These are phyloP conservation scores for Phialocephala sp. DNA, from an alignment of 2,329 filamentous ascomycete genomes.

Conservation along the genomic window DNA sequence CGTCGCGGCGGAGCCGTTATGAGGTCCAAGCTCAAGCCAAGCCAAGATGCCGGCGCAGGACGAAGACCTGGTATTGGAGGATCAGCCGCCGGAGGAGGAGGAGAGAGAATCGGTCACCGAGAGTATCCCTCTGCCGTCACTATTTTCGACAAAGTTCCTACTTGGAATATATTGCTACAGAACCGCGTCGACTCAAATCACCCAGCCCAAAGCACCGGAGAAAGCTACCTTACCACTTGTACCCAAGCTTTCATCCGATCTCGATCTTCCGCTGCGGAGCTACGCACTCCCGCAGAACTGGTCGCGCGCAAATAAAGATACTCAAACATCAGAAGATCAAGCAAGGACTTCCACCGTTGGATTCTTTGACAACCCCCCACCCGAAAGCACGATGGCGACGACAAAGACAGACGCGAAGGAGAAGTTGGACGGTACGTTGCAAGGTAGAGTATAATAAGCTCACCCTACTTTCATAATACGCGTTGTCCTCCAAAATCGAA, in stretches of 20 bases:
- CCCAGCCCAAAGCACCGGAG: neutral
- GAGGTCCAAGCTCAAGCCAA: neutral
- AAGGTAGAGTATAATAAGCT: slow-evolving; percentile 31
- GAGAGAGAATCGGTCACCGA: neutral
- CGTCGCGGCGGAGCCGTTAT: neutral
- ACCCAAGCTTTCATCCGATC: neutral
- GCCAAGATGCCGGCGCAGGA: neutral
- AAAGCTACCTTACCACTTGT: neutral
- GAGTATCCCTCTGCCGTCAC: neutral
- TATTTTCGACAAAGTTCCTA: too few species aligned
- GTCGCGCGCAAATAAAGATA: neutral
- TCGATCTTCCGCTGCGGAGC: neutral
- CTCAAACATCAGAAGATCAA: neutral
- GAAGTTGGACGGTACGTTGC: slow-evolving; percentile 42
- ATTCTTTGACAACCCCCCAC: neutral
- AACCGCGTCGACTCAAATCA: neutral
- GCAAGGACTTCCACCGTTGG: neutral
- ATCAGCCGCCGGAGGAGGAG: neutral
- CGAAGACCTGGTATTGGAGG: neutral
- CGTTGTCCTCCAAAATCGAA: slow-evolving; percentile 9
- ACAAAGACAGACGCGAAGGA: slow-evolving; percentile 38
- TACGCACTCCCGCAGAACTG: neutral
- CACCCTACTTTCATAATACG: slow-evolving; percentile 23
- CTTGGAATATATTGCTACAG: neutral
- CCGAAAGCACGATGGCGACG: slow-evolving; percentile 33